A percentile compares a stretch with the other conserved stretches of the same genome.
Evolutionary conservation across 1,139 yeast species (phyloP).

Genomic region (Saccharomyces hybrid): DNA sequence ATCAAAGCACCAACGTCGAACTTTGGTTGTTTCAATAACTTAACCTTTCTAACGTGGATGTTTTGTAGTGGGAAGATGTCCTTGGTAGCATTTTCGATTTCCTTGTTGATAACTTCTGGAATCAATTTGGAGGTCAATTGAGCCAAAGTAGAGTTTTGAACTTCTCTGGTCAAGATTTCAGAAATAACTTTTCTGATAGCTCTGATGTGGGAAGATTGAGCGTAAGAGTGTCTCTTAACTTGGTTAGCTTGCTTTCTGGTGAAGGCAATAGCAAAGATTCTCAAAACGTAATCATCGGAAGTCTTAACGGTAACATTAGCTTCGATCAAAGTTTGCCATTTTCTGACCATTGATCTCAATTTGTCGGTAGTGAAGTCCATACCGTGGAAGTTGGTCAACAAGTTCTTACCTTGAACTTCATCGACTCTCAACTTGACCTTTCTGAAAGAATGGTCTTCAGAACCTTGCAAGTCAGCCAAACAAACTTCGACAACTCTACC

Average conservation of each 20-base stretch:
- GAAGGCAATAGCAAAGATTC: constrained; percentile 87
- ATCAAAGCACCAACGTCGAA: constrained; percentile 83
- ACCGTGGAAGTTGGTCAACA: constrained; percentile 93
- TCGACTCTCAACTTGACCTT: constrained; percentile 85
- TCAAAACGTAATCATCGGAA: constrained; percentile 80
- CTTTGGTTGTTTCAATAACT: constrained; percentile 86
- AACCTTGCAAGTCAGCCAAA: constrained; percentile 85
- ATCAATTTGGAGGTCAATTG: constrained; percentile 83
- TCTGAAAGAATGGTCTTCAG: constrained; percentile 89
- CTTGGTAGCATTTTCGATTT: constrained; percentile 80
- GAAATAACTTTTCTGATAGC: constrained; percentile 66
- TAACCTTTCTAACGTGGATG: constrained; percentile 88
- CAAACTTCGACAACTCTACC: constrained; percentile 86
- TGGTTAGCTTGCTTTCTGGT: constrained; percentile 87
- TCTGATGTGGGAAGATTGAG: constrained; percentile 85
- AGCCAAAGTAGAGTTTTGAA: constrained; percentile 74
- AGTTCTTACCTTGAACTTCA: constrained; percentile 89
- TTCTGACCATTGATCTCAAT: constrained; percentile 84
- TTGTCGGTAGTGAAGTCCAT: constrained; percentile 87
- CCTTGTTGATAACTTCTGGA: constrained; percentile 88
- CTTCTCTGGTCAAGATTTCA: constrained; percentile 82
- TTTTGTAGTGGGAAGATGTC: constrained; percentile 84
- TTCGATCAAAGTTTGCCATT: constrained; percentile 90
- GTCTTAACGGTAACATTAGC: constrained; percentile 90
- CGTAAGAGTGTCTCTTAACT: constrained; percentile 85